Evolutionary conservation across 257 asterid genomes (phyloP), one percentile per base, ranked within the genome.

Genomic region (Mitragyna speciosa): DNA sequence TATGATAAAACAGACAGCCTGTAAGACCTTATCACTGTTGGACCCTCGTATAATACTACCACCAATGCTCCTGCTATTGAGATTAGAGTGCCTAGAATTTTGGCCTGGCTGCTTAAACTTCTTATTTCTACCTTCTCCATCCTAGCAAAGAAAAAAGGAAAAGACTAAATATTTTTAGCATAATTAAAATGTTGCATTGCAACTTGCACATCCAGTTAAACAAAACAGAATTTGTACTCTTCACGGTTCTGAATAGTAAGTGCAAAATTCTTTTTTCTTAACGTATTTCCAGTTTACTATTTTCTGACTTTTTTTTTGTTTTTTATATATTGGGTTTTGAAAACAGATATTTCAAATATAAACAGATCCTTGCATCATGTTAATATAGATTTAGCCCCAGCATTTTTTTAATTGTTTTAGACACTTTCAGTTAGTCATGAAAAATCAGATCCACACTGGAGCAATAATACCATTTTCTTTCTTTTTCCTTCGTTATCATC

Each of bases 21-120:
- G 70, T 80, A 26, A n/a, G 72, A 70, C 24, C 89, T 30, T 9
- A 84, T 68, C 28, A 91, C 75, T 82, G 80, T 85, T 31, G 97
- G 96, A 33, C 98, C 98, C 81, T 88, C 81, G 86, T 87, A 94
- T 11, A 94, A 73, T 67, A 94, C 89, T 11, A 94, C 97, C 4
- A 92, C 86, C 12, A 93, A 85, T 47, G 98, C 98, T 78, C 98
- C 97, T 17, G 92, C 80, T 56, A 94, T 91, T 5, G 98, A 94
- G 58, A 94, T 84, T 19, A 89, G 22, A 1, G 98, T 89, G 82
- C 98, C 98, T 7, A 82, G 51, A 6, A 94, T 78, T 80, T 94
- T 94, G 47, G 96, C 98, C 10, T 82, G 83, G 74, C 90, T 93
- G 77, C 91, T 91, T 75, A 75, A 73, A 80, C 93, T 91, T 31